Evolutionary conservation across 805 yeast species (phyloP).

Genomic region (Brettanomyces sp.): DNA sequence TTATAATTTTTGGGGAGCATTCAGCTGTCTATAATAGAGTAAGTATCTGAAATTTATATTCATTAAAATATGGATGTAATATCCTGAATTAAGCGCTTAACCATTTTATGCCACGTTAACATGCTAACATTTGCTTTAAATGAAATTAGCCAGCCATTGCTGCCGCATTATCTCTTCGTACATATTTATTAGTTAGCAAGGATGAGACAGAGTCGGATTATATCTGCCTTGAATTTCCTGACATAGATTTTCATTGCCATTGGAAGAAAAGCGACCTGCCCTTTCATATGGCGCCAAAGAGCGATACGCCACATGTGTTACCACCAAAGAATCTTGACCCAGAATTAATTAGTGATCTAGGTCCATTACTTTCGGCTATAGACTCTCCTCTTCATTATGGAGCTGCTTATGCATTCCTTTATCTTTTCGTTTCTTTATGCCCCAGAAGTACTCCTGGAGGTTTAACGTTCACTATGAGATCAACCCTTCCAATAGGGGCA

Average conservation of each 20-base stretch:
- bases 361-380: constrained; percentile 34
- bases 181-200: constrained; percentile 62
- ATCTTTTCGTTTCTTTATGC: constrained; percentile 59
- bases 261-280: constrained; percentile 63
- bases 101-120: background rate
- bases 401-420: constrained; percentile 78
- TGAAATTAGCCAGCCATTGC: constrained; percentile 78
- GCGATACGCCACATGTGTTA: constrained; percentile 17
- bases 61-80: background rate
- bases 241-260: constrained; percentile 52
- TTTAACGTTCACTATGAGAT: constrained; percentile 55
- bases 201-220: constrained; percentile 25
- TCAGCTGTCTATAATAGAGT: constrained; percentile 83
- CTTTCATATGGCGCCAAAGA: constrained; percentile 32
- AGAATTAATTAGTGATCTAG: constrained; percentile 42
- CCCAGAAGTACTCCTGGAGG: constrained; percentile 35
- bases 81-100: background rate
- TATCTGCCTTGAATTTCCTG: constrained; percentile 72
- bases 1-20: constrained; percentile 92
- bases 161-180: constrained; percentile 81
- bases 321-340: constrained; percentile 51
- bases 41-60: constrained; percentile 11
- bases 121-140: background rate
- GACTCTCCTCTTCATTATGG: constrained; percentile 54
- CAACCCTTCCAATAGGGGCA: constrained; percentile 91